Evolutionary conservation across 805 yeast genomes (phyloP).

Genomic region (Myxozyma nipponensis): DNA sequence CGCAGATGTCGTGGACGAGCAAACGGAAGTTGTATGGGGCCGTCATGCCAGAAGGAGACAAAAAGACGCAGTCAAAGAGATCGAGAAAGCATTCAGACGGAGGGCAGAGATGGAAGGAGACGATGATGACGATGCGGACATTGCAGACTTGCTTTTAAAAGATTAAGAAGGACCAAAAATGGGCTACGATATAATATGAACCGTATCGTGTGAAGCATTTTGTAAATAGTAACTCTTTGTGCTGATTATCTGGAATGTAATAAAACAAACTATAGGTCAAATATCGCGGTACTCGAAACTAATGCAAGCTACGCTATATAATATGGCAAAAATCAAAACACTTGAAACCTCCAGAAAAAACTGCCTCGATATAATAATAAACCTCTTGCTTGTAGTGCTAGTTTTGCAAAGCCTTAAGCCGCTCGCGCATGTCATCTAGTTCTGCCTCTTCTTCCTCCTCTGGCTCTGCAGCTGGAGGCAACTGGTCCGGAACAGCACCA

Average conservation of each 20-base stretch:
- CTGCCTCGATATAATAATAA: not conserved
- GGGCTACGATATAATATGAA: too few species aligned
- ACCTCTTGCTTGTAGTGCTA: slow-evolving; percentile 26
- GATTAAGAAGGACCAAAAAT: not conserved
- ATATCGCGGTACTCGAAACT: not conserved
- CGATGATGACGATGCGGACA: slow-evolving; percentile 28
- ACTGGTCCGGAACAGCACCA: slow-evolving; percentile 37
- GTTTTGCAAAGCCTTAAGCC: slow-evolving; percentile 77
- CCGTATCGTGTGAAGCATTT: too few species aligned
- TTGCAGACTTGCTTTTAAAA: slow-evolving; percentile 6
- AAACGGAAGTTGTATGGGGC: slow-evolving; percentile 25
- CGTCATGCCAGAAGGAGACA: slow-evolving; percentile 30
- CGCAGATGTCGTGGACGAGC: slow-evolving; percentile 19
- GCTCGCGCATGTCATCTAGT: slow-evolving; percentile 80
- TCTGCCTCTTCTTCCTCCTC: slow-evolving; percentile 62
- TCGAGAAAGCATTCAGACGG: slow-evolving; percentile 26
- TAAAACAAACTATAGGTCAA: too few species aligned
- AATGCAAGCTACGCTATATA: not conserved
- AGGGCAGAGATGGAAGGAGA: slow-evolving; percentile 27
- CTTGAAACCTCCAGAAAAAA: not conserved
- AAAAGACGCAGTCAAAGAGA: slow-evolving; percentile 24
- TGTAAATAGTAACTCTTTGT: too few species aligned
- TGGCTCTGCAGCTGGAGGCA: slow-evolving; percentile 40
- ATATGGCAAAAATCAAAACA: not conserved
- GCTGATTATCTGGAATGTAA: too few species aligned